Conservation (phyloP, 306 rosid species). For the Sesbania bispinosa region DNA sequence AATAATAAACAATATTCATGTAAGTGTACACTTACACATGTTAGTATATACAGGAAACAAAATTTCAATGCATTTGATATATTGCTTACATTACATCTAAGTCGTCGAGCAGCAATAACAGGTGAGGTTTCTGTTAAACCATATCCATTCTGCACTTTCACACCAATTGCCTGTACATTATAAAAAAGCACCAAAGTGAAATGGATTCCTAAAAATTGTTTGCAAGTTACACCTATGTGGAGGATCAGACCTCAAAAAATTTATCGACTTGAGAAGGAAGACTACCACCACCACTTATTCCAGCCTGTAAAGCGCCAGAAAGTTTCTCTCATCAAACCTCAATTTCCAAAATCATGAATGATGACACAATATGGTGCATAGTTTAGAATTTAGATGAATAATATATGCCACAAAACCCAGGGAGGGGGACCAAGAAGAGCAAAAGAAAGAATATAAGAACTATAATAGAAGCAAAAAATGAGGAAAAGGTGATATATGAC, state of each 20-base stretch:
- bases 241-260: conserved; percentile 75
- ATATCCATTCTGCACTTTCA: conserved; percentile 88
- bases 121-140: conserved; percentile 96
- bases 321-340: conserved; percentile 26
- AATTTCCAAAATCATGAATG: conserved; percentile 15
- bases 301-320: conserved; percentile 70
- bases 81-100: conserved; percentile 67
- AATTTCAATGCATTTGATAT: not conserved
- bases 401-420: not conserved
- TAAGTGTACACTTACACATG: not conserved
- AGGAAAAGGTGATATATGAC: not conserved
- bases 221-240: not conserved
- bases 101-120: conserved; percentile 72
- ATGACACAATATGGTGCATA: not conserved
- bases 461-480: not conserved
- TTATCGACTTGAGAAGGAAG: conserved; percentile 66
- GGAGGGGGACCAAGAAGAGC: not conserved
- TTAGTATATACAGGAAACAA: not conserved
- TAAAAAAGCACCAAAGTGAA: not conserved
- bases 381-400: conserved; percentile 14
- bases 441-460: not conserved
- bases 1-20: not conserved
- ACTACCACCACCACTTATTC: conserved; percentile 91
- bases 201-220: not conserved
- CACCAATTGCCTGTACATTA: conserved; percentile 73